A percentile compares a stretch with the other conserved stretches of the same genome.
Evolutionary conservation across 108 stramenopile species (phyloP).

Genomic region (Pseudonitzschia pungens): DNA sequence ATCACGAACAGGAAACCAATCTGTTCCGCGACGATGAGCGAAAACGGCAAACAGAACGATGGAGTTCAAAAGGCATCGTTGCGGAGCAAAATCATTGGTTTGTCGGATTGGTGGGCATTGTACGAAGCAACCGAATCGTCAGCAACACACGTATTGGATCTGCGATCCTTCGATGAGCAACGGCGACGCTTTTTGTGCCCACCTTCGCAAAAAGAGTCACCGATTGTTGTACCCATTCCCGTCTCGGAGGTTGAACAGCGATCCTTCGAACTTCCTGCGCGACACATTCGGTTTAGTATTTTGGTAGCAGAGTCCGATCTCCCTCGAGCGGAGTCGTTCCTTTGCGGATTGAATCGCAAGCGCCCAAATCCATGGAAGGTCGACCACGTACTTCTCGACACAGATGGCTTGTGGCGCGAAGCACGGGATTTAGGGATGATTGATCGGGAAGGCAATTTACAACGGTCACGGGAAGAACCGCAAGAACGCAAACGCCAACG

Average conservation of each 20-base stretch:
- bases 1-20: background rate
- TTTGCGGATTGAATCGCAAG: constrained; percentile 29
- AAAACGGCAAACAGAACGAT: background rate
- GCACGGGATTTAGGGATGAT: constrained; percentile 21
- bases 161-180: constrained; percentile 8
- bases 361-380: constrained; percentile 41
- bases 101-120: constrained; percentile 5
- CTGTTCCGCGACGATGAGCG: background rate
- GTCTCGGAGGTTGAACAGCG: constrained; percentile 19
- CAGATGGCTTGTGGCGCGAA: constrained; percentile 25
- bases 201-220: background rate
- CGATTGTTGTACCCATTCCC: constrained; percentile 26
- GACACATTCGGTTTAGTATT: constrained; percentile 33
- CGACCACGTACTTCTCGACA: constrained; percentile 30
- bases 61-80: background rate
- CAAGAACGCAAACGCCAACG: background rate
- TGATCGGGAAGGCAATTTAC: background rate
- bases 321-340: constrained; percentile 5
- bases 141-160: background rate
- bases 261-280: constrained; percentile 35
- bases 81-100: background rate
- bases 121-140: background rate
- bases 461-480: background rate
- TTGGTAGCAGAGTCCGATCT: constrained; percentile 17
- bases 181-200: background rate